These are phyloP conservation scores for Actinidia polygama DNA, from an alignment of 179 eudicot genomes.

Conservation along the genomic window DNA sequence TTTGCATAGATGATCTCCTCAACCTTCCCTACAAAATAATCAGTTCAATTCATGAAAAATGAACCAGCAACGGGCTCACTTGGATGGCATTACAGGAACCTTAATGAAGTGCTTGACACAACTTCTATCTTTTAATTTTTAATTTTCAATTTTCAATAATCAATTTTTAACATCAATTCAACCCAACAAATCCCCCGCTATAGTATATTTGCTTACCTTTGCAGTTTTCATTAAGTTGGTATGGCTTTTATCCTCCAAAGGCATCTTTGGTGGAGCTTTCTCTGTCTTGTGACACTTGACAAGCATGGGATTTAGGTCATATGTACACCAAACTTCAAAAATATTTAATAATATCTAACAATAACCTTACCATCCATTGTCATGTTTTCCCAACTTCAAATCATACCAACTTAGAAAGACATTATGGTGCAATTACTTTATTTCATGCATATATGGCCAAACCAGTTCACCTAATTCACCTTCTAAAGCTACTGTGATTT, in stretches of 20 bases:
- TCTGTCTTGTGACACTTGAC: not conserved
- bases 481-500: not conserved
- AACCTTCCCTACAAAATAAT: too few relatives aligned
- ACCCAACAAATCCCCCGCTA: too few relatives aligned
- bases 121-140: too few relatives aligned
- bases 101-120: too few relatives aligned
- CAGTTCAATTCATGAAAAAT: too few relatives aligned
- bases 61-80: too few relatives aligned
- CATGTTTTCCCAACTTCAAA: not conserved
- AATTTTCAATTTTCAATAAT: too few relatives aligned
- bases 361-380: not conserved
- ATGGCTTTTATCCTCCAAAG: not conserved
- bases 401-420: constrained; percentile 8
- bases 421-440: not conserved
- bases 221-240: constrained; percentile 18
- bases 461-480: constrained; percentile 19
- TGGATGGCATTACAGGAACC: too few relatives aligned
- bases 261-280: not conserved
- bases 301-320: not conserved
- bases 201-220: constrained; percentile 23
- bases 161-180: too few relatives aligned
- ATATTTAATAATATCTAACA: not conserved
- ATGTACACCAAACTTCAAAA: not conserved
- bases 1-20: too few relatives aligned
- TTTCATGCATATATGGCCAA: not conserved